Base-by-base conservation (phyloP, 2,329 filamentous ascomycete species). In the Lasiodiplodia sp. region DNA sequence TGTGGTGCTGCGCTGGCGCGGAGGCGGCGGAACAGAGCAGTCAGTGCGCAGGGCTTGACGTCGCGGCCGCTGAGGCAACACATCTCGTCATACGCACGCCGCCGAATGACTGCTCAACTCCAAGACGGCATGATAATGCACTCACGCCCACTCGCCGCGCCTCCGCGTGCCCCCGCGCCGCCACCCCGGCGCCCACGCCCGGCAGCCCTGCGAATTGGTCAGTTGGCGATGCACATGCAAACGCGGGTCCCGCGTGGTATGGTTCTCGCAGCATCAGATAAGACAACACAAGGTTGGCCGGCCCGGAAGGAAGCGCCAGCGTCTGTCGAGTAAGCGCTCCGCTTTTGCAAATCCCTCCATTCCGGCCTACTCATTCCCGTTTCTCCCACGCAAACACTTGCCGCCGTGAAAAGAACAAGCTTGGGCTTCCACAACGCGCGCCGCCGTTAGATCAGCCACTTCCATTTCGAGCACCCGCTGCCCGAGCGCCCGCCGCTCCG, bases 261-360 rank as follows among this genome's bases (percentile, higher is more conserved):
- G 12, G 28, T 40, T 18, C 25, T n/a, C 58, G 25, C 40, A 21
- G 40, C 23, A 38, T 52, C 44, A 38, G 60, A 63, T 63, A 49
- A 63, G 58, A 51, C 58, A 51, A 34, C 57, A 52, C 60, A 38
- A 64, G 60, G 60, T 64, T 64, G 4, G 28, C 47, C 60, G 44
- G 44, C 44, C 60, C 47, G 60, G 31, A 47, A 52, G 60, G 28
- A 38, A 64, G 60, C 60, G 58, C 34, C 40, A 31, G 56, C 56
- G 51, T 31, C 53, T 34, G 23, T 25, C 37, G 38, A 60, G 60
- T 64, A 52, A 49, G 44, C 47, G 31, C 58, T 63, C 58, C 58
- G 58, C 44, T 51, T 49, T 49, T 51, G 60, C 60, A 38, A 52
- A 53, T 64, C 60, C 31, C 60, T 51, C 60, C 60, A 64, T 64